These are phyloP conservation scores for Ananas comosus DNA, from an alignment of 176 grass and related monocot genomes.

Conservation along the genomic window DNA sequence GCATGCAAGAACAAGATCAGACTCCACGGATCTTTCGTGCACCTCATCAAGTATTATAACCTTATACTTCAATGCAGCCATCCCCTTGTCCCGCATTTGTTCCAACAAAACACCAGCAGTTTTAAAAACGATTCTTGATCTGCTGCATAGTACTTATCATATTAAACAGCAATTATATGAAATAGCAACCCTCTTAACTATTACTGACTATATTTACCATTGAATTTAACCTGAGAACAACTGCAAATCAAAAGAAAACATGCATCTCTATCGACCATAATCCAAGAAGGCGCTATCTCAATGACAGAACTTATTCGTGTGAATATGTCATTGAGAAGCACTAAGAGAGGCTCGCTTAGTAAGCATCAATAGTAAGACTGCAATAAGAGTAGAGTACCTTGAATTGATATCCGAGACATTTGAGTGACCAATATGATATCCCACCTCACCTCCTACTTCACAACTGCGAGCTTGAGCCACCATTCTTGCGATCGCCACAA, in stretches of 20 bases:
- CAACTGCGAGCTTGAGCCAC: constrained; percentile 68
- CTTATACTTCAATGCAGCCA: constrained; percentile 72
- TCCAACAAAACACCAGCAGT: constrained; percentile 88
- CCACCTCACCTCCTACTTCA: constrained; percentile 65
- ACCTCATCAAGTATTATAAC: constrained; percentile 98
- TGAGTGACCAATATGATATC: constrained; percentile 88
- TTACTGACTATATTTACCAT: background rate
- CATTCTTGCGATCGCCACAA: constrained; percentile 70
- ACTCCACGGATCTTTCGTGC: constrained; percentile 90
- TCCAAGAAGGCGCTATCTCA: too few relatives aligned
- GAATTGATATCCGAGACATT: constrained; percentile 61
- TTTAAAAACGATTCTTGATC: constrained; percentile 93
- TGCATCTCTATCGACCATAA: background rate
- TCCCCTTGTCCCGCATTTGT: constrained; percentile 76
- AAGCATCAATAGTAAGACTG: background rate
- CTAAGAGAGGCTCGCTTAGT: background rate
- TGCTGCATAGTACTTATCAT: constrained; percentile 24
- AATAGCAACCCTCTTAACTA: constrained; percentile 1
- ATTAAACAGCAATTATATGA: background rate
- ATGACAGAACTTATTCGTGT: too few relatives aligned
- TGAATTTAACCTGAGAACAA: background rate
- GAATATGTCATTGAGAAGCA: too few relatives aligned
- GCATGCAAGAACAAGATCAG: constrained; percentile 80
- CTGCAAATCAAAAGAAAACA: constrained; percentile 6
- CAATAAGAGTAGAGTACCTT: constrained; percentile 33